Base-by-base conservation (phyloP, 306 rosid genomes). In the Castanea mollissima region DNA sequence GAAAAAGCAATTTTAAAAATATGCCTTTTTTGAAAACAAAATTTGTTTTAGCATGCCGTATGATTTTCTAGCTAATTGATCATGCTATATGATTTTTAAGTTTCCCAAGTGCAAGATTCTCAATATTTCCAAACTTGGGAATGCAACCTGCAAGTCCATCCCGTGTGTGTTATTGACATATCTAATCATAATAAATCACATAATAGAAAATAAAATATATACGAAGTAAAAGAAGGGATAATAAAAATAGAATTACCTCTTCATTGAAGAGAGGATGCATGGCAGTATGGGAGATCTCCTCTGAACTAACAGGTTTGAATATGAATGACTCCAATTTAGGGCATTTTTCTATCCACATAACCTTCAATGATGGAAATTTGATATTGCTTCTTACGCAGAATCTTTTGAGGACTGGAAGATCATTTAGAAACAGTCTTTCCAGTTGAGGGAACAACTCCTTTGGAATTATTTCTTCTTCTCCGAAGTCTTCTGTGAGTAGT, bases 321-420 rank as follows among this genome's bases (percentile, higher is more conserved):
- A 58, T 11, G 52, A 46, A 46, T 58, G 31, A 20, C 64, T 58
- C 10, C 25, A 58, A 21, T 58, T 58, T 10, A 58, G 64, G 31
- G 32, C 16, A 58, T 9, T 21, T 0, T 6, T 58, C 64, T 58
- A 58, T 21, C 16, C 0, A 0, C 21, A 58, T 0, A 3, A 0
- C 0, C 5, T 21, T 20, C 29, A 58, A 21, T 0, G 1, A 58
- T 58, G 3, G 65, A 21, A 58, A 21, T 11, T 0, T 21, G 2
- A 58, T 0, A 58, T 58, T 58, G 1, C 1, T 58, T 58, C 65
- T 32, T 11, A 19, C 0, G 2, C 31, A 58, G 0, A 58, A 21
- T 58, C 5, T 58, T 58, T 58, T 20, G 0, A 58, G 31, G 32
- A 21, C 19, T 0, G 79, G 73, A 6, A 76, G 18, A 25, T 18